Evolutionary conservation across 805 yeast genomes (phyloP), one percentile per base, ranked within the genome.

Genomic region (Starmerella tilneyi): DNA sequence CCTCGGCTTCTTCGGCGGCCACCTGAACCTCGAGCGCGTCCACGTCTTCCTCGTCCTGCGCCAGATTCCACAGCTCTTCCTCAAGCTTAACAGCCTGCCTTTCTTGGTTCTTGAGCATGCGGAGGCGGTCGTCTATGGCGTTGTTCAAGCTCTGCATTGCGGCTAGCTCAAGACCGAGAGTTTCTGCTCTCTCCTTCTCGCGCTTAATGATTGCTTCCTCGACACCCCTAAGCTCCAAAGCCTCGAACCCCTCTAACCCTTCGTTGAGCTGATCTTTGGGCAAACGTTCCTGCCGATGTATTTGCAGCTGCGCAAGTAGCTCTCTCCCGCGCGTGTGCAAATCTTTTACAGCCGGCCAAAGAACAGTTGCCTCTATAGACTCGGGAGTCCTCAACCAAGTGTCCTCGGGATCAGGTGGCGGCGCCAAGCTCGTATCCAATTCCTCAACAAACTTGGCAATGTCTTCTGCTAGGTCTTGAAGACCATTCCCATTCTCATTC

Each of bases 101-200:
- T 30, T 24, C 16, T 21, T 36, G 40, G 30, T 24, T 21, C 40
- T 23, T 21, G 13, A 36, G 40, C 15, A 11, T 30, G 22, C 40
- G 19, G 15, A 36, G 30, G n/a, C 3, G 30, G 22, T 36, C 40
- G n/a, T 22, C 21, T n/a, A n/a, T n/a, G n/a, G n/a, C n/a, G n/a
- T n/a, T n/a, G n/a, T n/a, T n/a, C n/a, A n/a, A n/a, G n/a, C n/a
- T n/a, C n/a, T n/a, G n/a, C n/a, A n/a, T n/a, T n/a, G n/a, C n/a
- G n/a, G n/a, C n/a, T n/a, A n/a, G n/a, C n/a, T n/a, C n/a, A n/a
- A n/a, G n/a, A n/a, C n/a, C n/a, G n/a, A n/a, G n/a, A n/a, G n/a
- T n/a, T n/a, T n/a, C n/a, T n/a, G n/a, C n/a, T n/a, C 40, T 28
- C 40, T 36, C 40, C 17, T 24, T 23, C 40, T 36, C 30, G 15